phyloP scores from a whole-genome alignment of 169 alveolate genomes.

The Plasmodium berghei region DNA sequence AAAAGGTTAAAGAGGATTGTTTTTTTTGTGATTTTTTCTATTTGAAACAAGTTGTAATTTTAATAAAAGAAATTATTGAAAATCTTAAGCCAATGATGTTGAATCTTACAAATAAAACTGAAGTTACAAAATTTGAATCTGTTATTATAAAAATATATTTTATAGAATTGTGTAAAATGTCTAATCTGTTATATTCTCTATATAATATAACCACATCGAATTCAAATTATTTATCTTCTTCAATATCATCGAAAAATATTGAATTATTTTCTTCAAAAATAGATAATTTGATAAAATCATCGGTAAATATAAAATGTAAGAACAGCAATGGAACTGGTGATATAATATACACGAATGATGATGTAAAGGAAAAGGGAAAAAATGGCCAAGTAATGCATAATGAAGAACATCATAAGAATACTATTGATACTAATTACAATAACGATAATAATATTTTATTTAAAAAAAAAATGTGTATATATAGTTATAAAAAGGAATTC shows the following conservation, averaged over 20 bases:
- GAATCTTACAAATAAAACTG: slow-evolving; percentile 9
- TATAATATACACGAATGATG: too few species aligned
- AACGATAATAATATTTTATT: too few species aligned
- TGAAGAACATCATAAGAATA: too few species aligned
- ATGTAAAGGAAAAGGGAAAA: too few species aligned
- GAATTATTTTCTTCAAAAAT: too few species aligned
- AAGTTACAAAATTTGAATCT: slow-evolving; percentile 33
- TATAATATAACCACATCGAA: background rate
- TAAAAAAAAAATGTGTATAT: too few species aligned
- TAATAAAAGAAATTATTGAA: slow-evolving; percentile 24
- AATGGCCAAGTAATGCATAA: too few species aligned
- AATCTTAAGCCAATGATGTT: slow-evolving; percentile 9
- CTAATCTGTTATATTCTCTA: slow-evolving; percentile 19
- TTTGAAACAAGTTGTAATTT: slow-evolving; percentile 3
- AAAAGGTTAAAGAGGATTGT: slow-evolving; percentile 18
- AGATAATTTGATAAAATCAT: too few species aligned
- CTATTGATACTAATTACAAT: too few species aligned
- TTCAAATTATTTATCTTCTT: background rate
- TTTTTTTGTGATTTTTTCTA: background rate
- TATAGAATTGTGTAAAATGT: slow-evolving; percentile 29
- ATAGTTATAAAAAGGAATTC: too few species aligned
- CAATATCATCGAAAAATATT: background rate
- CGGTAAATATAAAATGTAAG: too few species aligned
- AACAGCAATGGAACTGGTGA: too few species aligned
- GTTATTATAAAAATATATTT: slow-evolving; percentile 44